Conservation (phyloP, 441 rosid species). For the Breynia disticha region DNA sequence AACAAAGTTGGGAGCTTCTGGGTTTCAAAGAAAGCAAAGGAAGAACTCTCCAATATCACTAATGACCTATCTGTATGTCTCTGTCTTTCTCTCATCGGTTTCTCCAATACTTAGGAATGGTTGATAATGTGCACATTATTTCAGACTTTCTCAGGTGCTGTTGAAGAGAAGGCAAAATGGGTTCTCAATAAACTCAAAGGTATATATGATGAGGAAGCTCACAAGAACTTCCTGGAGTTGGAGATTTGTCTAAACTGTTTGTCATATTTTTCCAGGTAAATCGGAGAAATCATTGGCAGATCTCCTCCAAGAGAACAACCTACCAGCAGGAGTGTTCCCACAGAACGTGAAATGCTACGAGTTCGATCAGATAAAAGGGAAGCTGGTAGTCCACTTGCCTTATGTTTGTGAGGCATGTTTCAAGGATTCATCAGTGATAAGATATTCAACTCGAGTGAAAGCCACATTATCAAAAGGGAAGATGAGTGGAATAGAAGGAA, state of each 20-base stretch:
- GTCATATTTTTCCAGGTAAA: constrained; percentile 8
- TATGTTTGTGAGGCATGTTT: constrained; percentile 26
- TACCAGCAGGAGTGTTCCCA: constrained; percentile 27
- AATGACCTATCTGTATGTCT: constrained; percentile 16
- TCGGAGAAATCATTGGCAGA: constrained; percentile 14
- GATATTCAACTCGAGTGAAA: constrained; percentile 25
- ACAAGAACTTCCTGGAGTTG: no score
- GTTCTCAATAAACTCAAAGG: constrained; percentile 26
- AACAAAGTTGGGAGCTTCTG: constrained; percentile 22
- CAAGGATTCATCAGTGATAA: constrained; percentile 26
- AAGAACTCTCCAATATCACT: constrained; percentile 17
- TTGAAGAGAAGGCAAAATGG: constrained; percentile 29
- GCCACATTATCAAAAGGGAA: constrained; percentile 26
- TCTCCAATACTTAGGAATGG: no score
- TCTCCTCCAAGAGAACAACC: constrained; percentile 22
- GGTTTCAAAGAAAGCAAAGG: constrained; percentile 22
- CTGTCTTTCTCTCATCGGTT: neutral
- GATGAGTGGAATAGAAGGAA: constrained; percentile 25
- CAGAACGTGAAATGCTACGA: constrained; percentile 29
- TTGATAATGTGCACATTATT: neutral
- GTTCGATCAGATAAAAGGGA: constrained; percentile 22
- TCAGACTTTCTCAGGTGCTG: constrained; percentile 21
- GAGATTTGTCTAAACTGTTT: no score
- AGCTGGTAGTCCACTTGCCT: constrained; percentile 24
- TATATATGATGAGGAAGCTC: no score